Percentiles rank a stretch among this genome's conserved stretches.
Evolutionary conservation across 352 stramenopile species (phyloP).

Genomic region (Globisporangium solare): DNA sequence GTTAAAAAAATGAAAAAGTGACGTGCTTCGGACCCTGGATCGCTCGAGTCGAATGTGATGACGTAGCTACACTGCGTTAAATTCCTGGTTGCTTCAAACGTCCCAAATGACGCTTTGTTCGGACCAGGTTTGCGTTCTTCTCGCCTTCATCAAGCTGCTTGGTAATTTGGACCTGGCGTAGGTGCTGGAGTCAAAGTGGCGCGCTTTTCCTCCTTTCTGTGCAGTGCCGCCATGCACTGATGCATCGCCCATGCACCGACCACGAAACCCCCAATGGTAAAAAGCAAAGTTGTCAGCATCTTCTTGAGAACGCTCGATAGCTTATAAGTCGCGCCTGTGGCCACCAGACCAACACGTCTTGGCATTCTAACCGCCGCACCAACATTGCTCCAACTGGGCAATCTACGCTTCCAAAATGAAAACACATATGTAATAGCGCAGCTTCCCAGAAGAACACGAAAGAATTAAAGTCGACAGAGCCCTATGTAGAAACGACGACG

Average conservation of each 20-base stretch:
- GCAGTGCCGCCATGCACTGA: background rate
- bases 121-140: no score
- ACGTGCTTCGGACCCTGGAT: no score
- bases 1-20: no score
- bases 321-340: background rate
- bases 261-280: conserved; percentile 10
- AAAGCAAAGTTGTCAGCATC: conserved; percentile 8
- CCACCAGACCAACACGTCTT: background rate
- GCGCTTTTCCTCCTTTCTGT: conserved; percentile 8
- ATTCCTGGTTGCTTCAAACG: no score
- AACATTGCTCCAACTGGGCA: no score
- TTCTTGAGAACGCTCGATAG: background rate
- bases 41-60: background rate
- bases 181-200: conserved; percentile 5
- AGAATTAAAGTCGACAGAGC: no score
- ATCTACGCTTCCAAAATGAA: no score
- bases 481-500: no score
- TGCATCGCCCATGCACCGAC: conserved; percentile 10
- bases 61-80: background rate
- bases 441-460: no score
- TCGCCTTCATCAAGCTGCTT: background rate
- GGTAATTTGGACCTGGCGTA: background rate
- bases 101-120: no score
- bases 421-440: no score
- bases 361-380: no score